Evolutionary conservation across 108 stramenopile genomes (phyloP).

Genomic region (Aurantiochytrium sp.): DNA sequence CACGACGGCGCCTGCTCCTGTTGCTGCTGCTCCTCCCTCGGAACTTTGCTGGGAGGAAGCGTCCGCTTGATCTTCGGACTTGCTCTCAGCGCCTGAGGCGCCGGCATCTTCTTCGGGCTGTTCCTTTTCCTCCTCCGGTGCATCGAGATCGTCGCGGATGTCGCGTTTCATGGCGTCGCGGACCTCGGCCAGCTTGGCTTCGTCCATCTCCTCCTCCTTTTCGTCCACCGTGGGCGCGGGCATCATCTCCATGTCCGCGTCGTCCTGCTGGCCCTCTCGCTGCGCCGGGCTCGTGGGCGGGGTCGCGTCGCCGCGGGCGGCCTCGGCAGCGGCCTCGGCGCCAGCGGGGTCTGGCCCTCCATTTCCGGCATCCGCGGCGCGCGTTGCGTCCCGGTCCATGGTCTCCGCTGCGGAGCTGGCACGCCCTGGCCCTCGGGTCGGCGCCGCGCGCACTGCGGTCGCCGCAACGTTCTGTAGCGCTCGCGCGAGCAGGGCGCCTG

Average conservation of each 20-base stretch:
- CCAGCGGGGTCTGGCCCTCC: too few species aligned
- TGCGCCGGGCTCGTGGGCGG: background rate
- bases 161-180: slow-evolving; percentile 11
- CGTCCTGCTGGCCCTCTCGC: background rate
- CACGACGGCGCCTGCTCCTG: background rate
- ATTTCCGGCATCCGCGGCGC: too few species aligned
- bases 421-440: too few species aligned
- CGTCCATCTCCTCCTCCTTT: background rate
- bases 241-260: background rate
- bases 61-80: background rate
- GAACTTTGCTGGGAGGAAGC: background rate
- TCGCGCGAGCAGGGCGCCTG: too few species aligned
- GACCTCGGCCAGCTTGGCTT: background rate
- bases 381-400: too few species aligned
- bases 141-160: background rate
- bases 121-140: background rate
- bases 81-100: background rate
- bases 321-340: too few species aligned
- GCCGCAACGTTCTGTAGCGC: too few species aligned
- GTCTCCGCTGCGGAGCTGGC: too few species aligned
- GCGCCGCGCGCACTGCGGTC: too few species aligned
- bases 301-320: background rate
- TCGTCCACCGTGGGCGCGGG: background rate
- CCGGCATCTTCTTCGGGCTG: too few species aligned
- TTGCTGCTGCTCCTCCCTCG: too few species aligned